Evolutionary conservation across 2,329 filamentous ascomycete genomes (phyloP), one percentile per base, ranked within the genome.

Genomic region (Colletotrichum ledebouriae): DNA sequence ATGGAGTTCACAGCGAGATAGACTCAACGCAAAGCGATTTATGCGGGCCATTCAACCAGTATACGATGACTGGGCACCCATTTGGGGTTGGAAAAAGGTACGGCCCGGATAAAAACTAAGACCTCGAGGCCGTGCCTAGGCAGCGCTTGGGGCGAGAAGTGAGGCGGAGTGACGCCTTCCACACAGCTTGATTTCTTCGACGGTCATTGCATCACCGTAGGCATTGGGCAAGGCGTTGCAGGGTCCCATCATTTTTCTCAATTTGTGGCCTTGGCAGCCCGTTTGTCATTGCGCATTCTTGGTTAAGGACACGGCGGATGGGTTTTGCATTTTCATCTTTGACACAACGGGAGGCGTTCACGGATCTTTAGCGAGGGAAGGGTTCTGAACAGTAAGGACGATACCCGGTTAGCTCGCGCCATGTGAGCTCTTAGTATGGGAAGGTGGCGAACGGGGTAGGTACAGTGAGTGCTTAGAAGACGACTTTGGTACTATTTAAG

Each of bases 311-410:
- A 67, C n/a, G 33, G 39, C 29, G n/a, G 29, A 10, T 20, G 11
- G 41, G 57, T 52, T 34, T 42, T 33, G 58, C 58, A 63, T 52
- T 42, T 56, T 53, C 29, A 46, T 42, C 17, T 44, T 59, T 42
- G 42, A 52, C 53, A 62, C 46, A 39, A 41, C 22, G 15, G 67
- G 42, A 62, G 63, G 67, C 58, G 66, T 69, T 69, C n/a, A 60
- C 29, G 55, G 61, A 47, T 60, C 33, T 66, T 56, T 52, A 44
- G 55, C 56, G 37, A 56, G 55, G 66, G 66, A 57, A 66, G 61
- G 61, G 55, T 57, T 62, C 63, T 69, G 50, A 67, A 67, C 63
- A 69, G 44, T 63, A 67, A 46, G 67, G 63, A 67, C 67, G 67
- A 69, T 69, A 69, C 67, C 67, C 67, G 44, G 66, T 66, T 20